Evolutionary conservation across 257 asterid genomes (phyloP).

Genomic region (Nemophila menziesii): DNA sequence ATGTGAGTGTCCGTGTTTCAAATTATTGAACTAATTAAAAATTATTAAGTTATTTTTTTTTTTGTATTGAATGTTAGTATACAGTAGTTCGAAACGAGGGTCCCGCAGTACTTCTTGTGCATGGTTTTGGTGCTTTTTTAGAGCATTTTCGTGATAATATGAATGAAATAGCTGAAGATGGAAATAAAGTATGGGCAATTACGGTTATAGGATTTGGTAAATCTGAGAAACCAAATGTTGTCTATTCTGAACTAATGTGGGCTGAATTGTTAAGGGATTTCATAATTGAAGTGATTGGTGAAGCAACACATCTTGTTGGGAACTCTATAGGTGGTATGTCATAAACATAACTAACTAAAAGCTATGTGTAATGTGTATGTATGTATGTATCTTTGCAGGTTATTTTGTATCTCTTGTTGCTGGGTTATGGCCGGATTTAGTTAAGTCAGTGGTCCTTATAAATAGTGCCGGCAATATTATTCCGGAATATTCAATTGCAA

Average conservation of each 20-base stretch:
- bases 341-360: constrained; percentile 5
- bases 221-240: constrained; percentile 82
- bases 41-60: not conserved
- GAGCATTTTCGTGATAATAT: constrained; percentile 83
- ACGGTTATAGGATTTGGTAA: constrained; percentile 84
- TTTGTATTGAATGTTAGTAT: constrained; percentile 31
- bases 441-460: constrained; percentile 66
- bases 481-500: constrained; percentile 41
- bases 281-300: constrained; percentile 67
- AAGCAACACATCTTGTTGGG: constrained; percentile 85
- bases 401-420: constrained; percentile 62
- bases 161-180: constrained; percentile 52
- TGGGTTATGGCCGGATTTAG: constrained; percentile 65
- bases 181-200: constrained; percentile 81
- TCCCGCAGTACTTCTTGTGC: constrained; percentile 80
- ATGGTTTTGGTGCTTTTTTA: constrained; percentile 91
- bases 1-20: constrained; percentile 31
- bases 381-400: constrained; percentile 28
- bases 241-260: constrained; percentile 79
- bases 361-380: not conserved
- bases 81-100: constrained; percentile 66
- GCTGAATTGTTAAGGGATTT: constrained; percentile 75
- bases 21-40: constrained; percentile 3
- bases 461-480: constrained; percentile 64
- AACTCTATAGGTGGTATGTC: constrained; percentile 90